Conservation (phyloP, 2,329 filamentous ascomycete genomes). For the Arthroderma uncinatum region DNA sequence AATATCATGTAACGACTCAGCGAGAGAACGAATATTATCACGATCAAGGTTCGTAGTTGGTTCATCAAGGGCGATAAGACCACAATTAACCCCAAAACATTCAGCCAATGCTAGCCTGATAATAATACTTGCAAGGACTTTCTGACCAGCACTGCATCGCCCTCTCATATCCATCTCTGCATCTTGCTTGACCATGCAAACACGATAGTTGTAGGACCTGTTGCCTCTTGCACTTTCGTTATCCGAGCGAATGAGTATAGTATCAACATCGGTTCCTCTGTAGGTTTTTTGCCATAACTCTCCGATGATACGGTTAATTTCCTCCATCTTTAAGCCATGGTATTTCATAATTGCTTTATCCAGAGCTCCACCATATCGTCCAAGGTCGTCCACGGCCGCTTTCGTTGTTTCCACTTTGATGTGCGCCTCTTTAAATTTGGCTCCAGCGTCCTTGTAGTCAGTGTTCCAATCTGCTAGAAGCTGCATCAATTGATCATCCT, state of each 20-base stretch:
- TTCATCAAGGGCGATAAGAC: slow-evolving; percentile 91
- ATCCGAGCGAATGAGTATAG: slow-evolving; percentile 88
- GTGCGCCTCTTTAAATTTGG: slow-evolving; percentile 73
- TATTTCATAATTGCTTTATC: slow-evolving; percentile 98
- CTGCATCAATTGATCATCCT: slow-evolving; percentile 66
- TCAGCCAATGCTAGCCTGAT: slow-evolving; percentile 92
- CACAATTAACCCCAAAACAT: slow-evolving; percentile 92
- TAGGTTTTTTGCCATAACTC: slow-evolving; percentile 98
- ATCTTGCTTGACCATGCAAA: slow-evolving; percentile 95
- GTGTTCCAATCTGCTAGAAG: slow-evolving; percentile 70
- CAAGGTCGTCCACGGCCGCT: slow-evolving; percentile 82
- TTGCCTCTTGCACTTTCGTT: slow-evolving; percentile 64
- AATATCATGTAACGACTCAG: slow-evolving; percentile 72
- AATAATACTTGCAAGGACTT: slow-evolving; percentile 92
- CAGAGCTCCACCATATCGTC: slow-evolving; percentile 67
- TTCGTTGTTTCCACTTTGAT: slow-evolving; percentile 86
- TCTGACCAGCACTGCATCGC: slow-evolving; percentile 90
- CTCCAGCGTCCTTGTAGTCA: slow-evolving; percentile 72
- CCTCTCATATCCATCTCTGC: slow-evolving; percentile 99
- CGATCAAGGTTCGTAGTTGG: slow-evolving; percentile 93
- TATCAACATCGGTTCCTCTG: slow-evolving; percentile 93
- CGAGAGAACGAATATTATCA: slow-evolving; percentile 87
- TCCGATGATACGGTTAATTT: slow-evolving; percentile 88
- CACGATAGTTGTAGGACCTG: slow-evolving; percentile 88
- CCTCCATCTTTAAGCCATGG: slow-evolving; percentile 92